These are phyloP conservation scores for Pseudonectria foliicola DNA, from an alignment of 2,329 filamentous ascomycete genomes.

Conservation along the genomic window DNA sequence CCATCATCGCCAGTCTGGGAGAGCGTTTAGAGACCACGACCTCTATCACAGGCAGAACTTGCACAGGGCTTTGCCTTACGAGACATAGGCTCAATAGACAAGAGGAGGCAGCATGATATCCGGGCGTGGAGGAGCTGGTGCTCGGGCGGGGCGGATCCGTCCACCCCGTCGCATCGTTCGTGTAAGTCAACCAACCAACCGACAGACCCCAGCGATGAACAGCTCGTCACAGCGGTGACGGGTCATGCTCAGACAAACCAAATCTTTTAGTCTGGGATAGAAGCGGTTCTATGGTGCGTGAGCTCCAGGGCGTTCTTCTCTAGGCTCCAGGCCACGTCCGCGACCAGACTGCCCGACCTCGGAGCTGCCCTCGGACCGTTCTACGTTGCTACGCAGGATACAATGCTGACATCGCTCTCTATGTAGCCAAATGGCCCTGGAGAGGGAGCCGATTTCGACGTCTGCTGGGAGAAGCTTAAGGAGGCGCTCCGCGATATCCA, in stretches of 20 bases:
- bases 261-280: too few species aligned
- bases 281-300: too few species aligned
- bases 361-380: too few species aligned
- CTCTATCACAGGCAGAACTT: neutral
- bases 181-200: conserved; percentile 31
- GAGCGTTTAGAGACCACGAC: neutral
- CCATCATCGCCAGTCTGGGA: too few species aligned
- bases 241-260: too few species aligned
- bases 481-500: conserved; percentile 82
- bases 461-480: conserved; percentile 70
- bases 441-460: conserved; percentile 73
- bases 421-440: conserved; percentile 31
- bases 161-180: conserved; percentile 36
- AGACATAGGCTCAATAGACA: neutral
- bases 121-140: conserved; percentile 38
- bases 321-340: too few species aligned
- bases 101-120: conserved; percentile 36
- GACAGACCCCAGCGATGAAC: too few species aligned
- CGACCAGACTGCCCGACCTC: too few species aligned
- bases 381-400: neutral
- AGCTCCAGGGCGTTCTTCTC: too few species aligned
- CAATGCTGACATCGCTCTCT: conserved; percentile 15
- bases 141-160: conserved; percentile 33
- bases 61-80: too few species aligned
- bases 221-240: too few species aligned